Conservation (phyloP, 257 asterid genomes). For the Primulina huaijiensis region DNA sequence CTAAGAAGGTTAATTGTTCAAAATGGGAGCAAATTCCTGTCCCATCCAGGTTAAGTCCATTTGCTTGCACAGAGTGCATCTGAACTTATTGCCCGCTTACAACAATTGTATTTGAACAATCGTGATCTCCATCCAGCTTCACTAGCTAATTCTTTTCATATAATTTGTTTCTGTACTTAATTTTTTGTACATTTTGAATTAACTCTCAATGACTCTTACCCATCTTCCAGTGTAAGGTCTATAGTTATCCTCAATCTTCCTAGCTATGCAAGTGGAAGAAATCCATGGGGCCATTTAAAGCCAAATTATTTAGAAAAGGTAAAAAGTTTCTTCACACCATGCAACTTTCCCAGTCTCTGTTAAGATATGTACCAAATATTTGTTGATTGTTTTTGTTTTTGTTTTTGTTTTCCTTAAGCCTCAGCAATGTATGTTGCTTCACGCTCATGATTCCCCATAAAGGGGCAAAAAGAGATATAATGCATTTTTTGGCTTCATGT, state of each 20-base stretch:
- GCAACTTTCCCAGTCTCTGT: not conserved
- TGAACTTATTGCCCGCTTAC: not conserved
- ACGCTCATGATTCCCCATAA: too few relatives aligned
- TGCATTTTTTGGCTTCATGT: too few relatives aligned
- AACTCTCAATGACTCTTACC: slow-evolving; percentile 22
- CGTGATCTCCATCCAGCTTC: not conserved
- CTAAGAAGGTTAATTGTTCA: slow-evolving; percentile 79
- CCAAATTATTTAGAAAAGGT: slow-evolving; percentile 87
- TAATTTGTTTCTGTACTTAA: not conserved
- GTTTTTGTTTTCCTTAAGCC: too few relatives aligned
- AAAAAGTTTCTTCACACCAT: slow-evolving; percentile 4
- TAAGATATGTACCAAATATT: not conserved
- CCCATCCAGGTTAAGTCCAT: slow-evolving; percentile 70
- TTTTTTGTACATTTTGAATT: slow-evolving; percentile 17
- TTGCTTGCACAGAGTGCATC: slow-evolving; percentile 11
- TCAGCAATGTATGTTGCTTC: too few relatives aligned
- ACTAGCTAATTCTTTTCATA: not conserved
- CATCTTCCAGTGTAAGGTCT: slow-evolving; percentile 77
- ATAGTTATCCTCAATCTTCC: slow-evolving; percentile 89
- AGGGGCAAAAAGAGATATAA: too few relatives aligned
- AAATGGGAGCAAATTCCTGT: slow-evolving; percentile 81
- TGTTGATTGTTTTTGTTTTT: too few relatives aligned
- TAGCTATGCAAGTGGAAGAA: slow-evolving; percentile 95
- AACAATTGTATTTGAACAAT: slow-evolving; percentile 16
- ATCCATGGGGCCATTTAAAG: slow-evolving; percentile 89